phyloP scores from a whole-genome alignment of 2,329 filamentous ascomycete species.

The Colletotrichum theobromicola region DNA sequence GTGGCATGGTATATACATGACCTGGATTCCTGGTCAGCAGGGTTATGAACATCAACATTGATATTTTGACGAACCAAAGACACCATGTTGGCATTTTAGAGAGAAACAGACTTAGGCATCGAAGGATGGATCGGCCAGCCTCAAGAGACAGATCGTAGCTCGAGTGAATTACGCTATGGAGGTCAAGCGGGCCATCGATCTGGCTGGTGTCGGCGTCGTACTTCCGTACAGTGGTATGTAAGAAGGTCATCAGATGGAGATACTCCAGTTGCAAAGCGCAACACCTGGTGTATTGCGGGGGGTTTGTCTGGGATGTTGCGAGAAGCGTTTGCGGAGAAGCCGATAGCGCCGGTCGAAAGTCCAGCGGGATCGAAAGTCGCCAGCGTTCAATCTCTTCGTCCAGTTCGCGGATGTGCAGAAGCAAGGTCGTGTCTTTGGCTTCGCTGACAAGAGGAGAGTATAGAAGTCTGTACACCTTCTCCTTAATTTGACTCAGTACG shows the following conservation, averaged over 20 bases:
- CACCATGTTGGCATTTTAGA: neutral
- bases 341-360: constrained; percentile 10
- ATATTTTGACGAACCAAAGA: neutral
- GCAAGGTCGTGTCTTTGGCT: neutral
- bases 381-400: constrained; percentile 37
- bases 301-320: neutral
- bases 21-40: neutral
- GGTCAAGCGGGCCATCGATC: constrained; percentile 13
- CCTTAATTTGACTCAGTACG: neutral
- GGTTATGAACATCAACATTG: neutral
- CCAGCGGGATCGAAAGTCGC: constrained; percentile 27
- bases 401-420: constrained; percentile 29
- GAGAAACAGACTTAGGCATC: neutral
- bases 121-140: constrained; percentile 25
- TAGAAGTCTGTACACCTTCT: neutral
- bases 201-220: constrained; percentile 14
- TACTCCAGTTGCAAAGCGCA: constrained; percentile 25
- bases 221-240: constrained; percentile 25
- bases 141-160: constrained; percentile 27
- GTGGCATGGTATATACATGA: constrained; percentile 10
- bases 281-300: neutral
- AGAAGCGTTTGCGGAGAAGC: neutral
- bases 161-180: constrained; percentile 26
- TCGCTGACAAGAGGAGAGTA: neutral
- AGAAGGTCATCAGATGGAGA: constrained; percentile 18